Conservation (phyloP, 495 filamentous ascomycete species). For the Niebla homalea region DNA sequence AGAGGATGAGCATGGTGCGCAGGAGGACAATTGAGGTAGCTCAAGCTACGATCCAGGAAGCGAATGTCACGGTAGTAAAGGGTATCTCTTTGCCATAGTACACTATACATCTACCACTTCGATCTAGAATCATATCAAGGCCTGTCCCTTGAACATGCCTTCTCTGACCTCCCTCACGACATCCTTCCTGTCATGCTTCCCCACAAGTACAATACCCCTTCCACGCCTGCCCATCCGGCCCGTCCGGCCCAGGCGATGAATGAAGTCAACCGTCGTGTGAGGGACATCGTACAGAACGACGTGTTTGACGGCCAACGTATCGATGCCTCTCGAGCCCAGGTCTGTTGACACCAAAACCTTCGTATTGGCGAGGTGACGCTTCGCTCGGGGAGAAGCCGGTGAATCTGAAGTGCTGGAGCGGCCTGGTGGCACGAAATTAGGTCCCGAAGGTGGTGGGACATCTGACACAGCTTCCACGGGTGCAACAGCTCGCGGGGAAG, state of each 20-base stretch:
- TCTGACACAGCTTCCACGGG: constrained; percentile 9
- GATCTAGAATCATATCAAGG: constrained; percentile 47
- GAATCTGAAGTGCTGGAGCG: not conserved
- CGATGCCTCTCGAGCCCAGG: constrained; percentile 81
- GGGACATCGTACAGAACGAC: constrained; percentile 93
- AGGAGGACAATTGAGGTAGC: not conserved
- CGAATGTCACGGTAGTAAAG: not conserved
- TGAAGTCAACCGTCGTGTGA: constrained; percentile 92
- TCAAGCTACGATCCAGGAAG: too few relatives aligned
- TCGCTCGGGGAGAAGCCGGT: constrained; percentile 1
- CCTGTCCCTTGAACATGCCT: constrained; percentile 84
- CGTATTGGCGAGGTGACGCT: constrained; percentile 46
- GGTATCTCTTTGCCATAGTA: not conserved
- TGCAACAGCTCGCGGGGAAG: constrained; percentile 2
- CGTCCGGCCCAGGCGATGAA: constrained; percentile 81
- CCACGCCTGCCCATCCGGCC: constrained; percentile 89
- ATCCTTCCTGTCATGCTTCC: constrained; percentile 77
- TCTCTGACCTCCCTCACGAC: constrained; percentile 85
- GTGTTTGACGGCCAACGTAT: constrained; percentile 81
- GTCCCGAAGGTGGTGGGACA: constrained; percentile 13
- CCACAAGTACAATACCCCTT: constrained; percentile 77
- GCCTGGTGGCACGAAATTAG: constrained; percentile 10
- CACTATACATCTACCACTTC: not conserved
- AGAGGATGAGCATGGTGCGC: constrained; percentile 7
- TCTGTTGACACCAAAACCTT: constrained; percentile 93